Percentiles rank a stretch among this genome's conserved stretches.
Conservation (phyloP, 208 protist species). For the Acanthamoeba triangularis region DNA sequence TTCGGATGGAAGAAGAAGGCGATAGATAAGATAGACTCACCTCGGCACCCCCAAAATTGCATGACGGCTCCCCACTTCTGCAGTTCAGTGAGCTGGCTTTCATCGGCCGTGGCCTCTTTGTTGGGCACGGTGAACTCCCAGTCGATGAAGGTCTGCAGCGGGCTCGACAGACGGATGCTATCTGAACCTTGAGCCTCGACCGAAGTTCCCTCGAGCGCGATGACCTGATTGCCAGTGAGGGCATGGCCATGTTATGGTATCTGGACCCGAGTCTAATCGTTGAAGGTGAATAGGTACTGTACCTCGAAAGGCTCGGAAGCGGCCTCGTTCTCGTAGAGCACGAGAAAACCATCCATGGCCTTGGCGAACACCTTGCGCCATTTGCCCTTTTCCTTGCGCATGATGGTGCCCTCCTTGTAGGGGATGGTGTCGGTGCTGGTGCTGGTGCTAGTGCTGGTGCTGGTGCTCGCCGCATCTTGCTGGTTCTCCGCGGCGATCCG, state of each 20-base stretch:
- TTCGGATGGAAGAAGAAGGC: background rate
- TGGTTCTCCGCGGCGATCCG: slow-evolving; percentile 17
- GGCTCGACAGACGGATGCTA: slow-evolving; percentile 56
- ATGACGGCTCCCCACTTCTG: slow-evolving; percentile 71
- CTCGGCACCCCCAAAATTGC: slow-evolving; percentile 46
- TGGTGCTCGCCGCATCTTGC: background rate
- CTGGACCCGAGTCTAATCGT: too few species aligned
- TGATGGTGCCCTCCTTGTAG: slow-evolving; percentile 66
- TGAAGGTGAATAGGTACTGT: background rate
- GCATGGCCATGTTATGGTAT: too few species aligned
- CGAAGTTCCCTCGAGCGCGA: slow-evolving; percentile 49
- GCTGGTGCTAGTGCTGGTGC: too few species aligned
- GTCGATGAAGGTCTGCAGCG: slow-evolving; percentile 43
- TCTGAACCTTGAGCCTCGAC: slow-evolving; percentile 24
- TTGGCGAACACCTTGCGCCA: slow-evolving; percentile 51
- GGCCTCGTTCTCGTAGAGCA: slow-evolving; percentile 56
- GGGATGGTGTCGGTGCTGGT: too few species aligned
- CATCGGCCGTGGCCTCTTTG: background rate
- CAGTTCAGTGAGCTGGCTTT: background rate
- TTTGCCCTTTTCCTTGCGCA: slow-evolving; percentile 36
- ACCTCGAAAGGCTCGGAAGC: background rate
- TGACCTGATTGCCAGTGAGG: too few species aligned
- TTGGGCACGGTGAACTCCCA: slow-evolving; percentile 52
- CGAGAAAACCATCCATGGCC: slow-evolving; percentile 73
- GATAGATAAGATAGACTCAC: background rate